phyloP scores from a whole-genome alignment of 1,284 basidiomycete species.

The Fistulina hepatica region DNA sequence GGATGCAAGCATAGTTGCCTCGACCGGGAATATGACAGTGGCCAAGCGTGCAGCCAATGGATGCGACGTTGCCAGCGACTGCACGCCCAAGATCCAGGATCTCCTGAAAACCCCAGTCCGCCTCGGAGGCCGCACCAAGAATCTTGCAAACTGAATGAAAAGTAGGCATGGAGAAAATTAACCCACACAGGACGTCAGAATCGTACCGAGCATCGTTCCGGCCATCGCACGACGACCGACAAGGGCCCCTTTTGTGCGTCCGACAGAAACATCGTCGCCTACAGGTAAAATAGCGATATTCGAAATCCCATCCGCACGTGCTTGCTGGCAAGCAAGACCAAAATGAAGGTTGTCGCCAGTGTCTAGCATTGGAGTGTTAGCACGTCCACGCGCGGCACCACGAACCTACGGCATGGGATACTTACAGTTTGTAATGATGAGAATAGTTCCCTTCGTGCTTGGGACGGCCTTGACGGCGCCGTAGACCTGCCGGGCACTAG shows the following conservation, averaged over 20 bases:
- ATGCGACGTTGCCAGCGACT: conserved; percentile 33
- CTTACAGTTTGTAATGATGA: conserved; percentile 36
- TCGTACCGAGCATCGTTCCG: conserved; percentile 44
- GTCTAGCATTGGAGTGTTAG: not conserved
- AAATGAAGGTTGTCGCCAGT: conserved; percentile 59
- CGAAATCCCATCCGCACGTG: conserved; percentile 27
- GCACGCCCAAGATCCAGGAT: conserved; percentile 39
- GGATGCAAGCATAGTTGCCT: conserved; percentile 19
- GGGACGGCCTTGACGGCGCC: conserved; percentile 30
- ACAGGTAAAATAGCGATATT: conserved; percentile 48
- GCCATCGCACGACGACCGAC: conserved; percentile 49
- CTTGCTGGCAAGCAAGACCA: conserved; percentile 55
- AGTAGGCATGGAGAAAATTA: not conserved
- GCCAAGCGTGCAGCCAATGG: conserved; percentile 41
- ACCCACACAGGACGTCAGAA: not conserved
- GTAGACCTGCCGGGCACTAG: conserved; percentile 49
- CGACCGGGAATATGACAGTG: conserved; percentile 49
- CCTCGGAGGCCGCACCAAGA: conserved; percentile 43
- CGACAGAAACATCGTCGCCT: conserved; percentile 56
- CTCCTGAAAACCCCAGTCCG: conserved; percentile 33
- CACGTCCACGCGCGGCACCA: no score
- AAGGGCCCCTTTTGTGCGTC: conserved; percentile 23
- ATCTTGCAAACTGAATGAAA: conserved; percentile 44
- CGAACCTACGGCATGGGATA: not conserved
- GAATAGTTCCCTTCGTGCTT: conserved; percentile 25